phyloP scores from a whole-genome alignment of 1,139 yeast species.

The Kodamaea arcana region DNA sequence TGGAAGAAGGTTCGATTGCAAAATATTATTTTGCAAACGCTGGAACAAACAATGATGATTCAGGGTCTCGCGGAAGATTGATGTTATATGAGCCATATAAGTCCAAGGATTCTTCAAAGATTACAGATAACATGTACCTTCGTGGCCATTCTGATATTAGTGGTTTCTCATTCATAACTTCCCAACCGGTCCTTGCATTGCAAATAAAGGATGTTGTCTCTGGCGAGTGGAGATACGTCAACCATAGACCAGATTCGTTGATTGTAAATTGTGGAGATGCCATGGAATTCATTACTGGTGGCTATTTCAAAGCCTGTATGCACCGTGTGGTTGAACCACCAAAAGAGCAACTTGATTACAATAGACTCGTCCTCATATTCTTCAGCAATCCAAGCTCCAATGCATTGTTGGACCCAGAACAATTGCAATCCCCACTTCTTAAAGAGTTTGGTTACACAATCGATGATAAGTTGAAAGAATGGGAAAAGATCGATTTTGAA shows the following conservation, averaged over 20 bases:
- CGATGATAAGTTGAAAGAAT: conserved; percentile 10
- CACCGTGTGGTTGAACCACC: conserved; percentile 29
- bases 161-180: conserved; percentile 25
- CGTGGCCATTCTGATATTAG: conserved; percentile 30
- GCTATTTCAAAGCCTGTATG: conserved; percentile 27
- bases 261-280: conserved; percentile 29
- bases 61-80: conserved; percentile 28
- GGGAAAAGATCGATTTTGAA: conserved; percentile 16
- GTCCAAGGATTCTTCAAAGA: conserved; percentile 18
- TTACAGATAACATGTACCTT: conserved; percentile 17
- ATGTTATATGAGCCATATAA: conserved; percentile 30
- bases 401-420: conserved; percentile 15
- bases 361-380: conserved; percentile 25
- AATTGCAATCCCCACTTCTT: conserved; percentile 12
- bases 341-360: conserved; percentile 20
- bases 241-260: conserved; percentile 23
- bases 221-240: conserved; percentile 27
- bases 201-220: conserved; percentile 23
- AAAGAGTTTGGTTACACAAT: conserved; percentile 10
- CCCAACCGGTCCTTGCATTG: conserved; percentile 28
- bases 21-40: conserved; percentile 29
- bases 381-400: conserved; percentile 20
- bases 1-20: conserved; percentile 31
- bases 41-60: conserved; percentile 12
- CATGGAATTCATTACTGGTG: conserved; percentile 27